phyloP scores from a whole-genome alignment of 1,284 basidiomycete species.

The Rhodotorula mucilaginosa region DNA sequence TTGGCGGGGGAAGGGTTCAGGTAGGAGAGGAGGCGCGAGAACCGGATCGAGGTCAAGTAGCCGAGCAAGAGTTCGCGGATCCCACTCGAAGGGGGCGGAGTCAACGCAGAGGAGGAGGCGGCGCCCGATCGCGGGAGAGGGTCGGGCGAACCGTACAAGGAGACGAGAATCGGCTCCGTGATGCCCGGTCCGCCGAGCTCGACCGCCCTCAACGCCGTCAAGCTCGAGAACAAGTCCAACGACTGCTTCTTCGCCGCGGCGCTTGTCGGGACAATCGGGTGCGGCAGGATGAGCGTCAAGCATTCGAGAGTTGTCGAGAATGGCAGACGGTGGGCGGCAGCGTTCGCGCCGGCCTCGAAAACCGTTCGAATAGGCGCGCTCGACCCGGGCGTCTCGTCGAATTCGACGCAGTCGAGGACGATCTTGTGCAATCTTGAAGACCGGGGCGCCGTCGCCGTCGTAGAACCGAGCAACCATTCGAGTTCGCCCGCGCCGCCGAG shows the following conservation, averaged over 20 bases:
- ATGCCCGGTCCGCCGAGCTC: conserved; percentile 13
- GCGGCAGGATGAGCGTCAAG: background rate
- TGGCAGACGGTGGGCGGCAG: background rate
- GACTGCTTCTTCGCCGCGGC: background rate
- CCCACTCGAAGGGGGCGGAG: background rate
- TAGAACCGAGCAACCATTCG: conserved; percentile 10
- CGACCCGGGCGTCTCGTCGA: background rate
- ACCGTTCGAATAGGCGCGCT: background rate
- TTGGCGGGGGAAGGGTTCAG: background rate
- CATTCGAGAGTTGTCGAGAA: background rate
- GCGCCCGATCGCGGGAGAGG: background rate
- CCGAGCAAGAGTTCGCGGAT: conserved; percentile 1
- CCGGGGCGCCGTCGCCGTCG: background rate
- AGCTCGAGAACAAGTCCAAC: background rate
- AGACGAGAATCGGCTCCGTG: background rate
- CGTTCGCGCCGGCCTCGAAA: background rate
- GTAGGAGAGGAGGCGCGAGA: conserved; percentile 2
- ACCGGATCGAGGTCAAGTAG: conserved; percentile 13
- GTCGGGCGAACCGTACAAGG: background rate
- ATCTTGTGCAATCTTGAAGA: background rate
- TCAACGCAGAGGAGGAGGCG: background rate
- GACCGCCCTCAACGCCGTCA: background rate
- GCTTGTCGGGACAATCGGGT: background rate
- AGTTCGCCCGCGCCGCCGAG: conserved; percentile 1
- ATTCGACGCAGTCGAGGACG: conserved; percentile 4